Base-by-base conservation (phyloP, 257 asterid genomes). In the Paulownia fortunei region DNA sequence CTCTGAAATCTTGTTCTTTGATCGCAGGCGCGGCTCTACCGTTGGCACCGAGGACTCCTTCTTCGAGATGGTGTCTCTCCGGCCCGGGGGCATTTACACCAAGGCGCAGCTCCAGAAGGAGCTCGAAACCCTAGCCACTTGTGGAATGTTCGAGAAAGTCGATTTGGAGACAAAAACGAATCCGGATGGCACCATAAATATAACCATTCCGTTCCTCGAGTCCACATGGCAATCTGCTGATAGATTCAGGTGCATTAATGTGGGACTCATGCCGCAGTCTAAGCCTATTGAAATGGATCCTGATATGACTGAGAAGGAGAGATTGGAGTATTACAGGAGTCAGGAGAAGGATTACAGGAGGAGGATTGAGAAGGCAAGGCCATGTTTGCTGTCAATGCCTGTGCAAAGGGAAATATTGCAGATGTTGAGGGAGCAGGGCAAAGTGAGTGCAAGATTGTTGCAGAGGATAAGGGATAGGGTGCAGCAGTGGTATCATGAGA, bases 401-500 rank as follows among this genome's bases (percentile, higher is more conserved):
- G 99, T 88, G 61, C 92, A 93, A 55, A 77, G 82, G 76, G 98
- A 96, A 85, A 92, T 96, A 69, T 26, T 89, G 81, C 60, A 79
- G 63, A 83, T 96, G 97, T 78, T 96, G 88, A 89, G 85, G 87
- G 89, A 86, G 26, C 83, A 87, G 67, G 97, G 97, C 24, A 84
- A 83, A 71, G 98, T 93, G 71, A 93, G 96, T 68, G 98, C 99
- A 2, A 86, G 99, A 83, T 69, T 93, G 84, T 80, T 96, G 91
- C 99, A 96, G 87, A 89, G 80, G 94, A 94, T 96, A 60, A 92
- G 98, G 89, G 98, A 93, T 79, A 86, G 81, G 76, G 98, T 96
- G 82, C 98, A 96, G 81, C 94, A 92, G 81, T 94, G 97, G 97
- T 96, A 93, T 83, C 97, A 93, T 72, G 98, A 96, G 52, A 91